Base-by-base conservation (phyloP, 2,329 filamentous ascomycete genomes). In the Botrytis pseudocinerea region DNA sequence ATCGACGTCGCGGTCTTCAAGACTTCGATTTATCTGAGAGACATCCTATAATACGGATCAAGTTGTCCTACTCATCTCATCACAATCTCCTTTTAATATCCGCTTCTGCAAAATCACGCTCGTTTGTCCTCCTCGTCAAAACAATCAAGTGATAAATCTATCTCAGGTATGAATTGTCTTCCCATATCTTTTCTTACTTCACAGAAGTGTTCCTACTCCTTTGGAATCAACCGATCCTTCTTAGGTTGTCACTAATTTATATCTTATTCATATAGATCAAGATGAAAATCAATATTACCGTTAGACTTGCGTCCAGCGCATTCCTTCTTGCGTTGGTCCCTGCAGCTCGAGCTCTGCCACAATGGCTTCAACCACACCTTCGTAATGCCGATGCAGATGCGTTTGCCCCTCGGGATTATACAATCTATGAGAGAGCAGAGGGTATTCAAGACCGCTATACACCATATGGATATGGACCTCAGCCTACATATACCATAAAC, bases 381-480 rank as follows among this genome's bases (percentile, higher is more conserved):
- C 73, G 74, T 51, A 72, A 77, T 40, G 70, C 74, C 46, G 63
- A 70, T 54, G 65, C 65, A 14, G 64, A 74, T n/a, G 63, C 62
- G 20, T 74, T 76, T 60, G 70, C 73, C 28, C 77, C 77, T 60
- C 78, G 71, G 51, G 60, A 76, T 40, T 80, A 80, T 65, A 75
- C 60, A 35, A 76, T 76, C 25, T 80, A 80, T 72, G 74, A 75
- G 42, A 61, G 60, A 64, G 73, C 72, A 42, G 70, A 74, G 28
- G 57, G 54, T n/a, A 65, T 57, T 18, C 75, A 76, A 69, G 78
- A 75, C 16, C 73, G 72, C n/a, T 80, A 80, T 71, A 76, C 74
- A 14, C 78, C 77, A 68, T 74, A 72, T 51, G 77, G 76, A 20
- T 76, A 77, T 73, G 79, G 79, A 38, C 79, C 79, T 68, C 73